These are phyloP conservation scores for Ogataea trehaloabstinens DNA, from an alignment of 805 yeast species.

Conservation along the genomic window DNA sequence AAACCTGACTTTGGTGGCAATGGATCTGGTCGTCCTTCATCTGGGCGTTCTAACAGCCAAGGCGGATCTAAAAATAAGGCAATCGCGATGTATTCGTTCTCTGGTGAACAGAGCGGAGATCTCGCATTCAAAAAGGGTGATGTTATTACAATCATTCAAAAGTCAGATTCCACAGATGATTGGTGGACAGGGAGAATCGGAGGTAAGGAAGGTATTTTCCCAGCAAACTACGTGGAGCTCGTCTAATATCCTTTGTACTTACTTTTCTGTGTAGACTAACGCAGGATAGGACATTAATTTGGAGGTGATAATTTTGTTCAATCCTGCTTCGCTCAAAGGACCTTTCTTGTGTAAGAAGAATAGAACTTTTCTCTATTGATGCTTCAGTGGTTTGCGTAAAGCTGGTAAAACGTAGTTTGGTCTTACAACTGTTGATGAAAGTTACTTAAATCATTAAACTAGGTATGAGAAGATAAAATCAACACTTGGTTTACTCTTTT, in stretches of 20 bases:
- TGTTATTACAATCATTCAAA: slow-evolving; percentile 79
- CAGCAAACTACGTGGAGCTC: slow-evolving; percentile 93
- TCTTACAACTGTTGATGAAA: too few species aligned
- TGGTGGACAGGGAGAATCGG: slow-evolving; percentile 98
- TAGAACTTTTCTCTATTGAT: too few species aligned
- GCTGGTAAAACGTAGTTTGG: too few species aligned
- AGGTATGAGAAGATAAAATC: too few species aligned
- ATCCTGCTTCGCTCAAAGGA: too few species aligned
- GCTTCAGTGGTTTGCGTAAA: too few species aligned
- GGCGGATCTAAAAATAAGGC: slow-evolving; percentile 65
- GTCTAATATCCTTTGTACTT: slow-evolving; percentile 34
- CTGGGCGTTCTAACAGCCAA: slow-evolving; percentile 28
- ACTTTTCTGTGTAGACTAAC: neutral
- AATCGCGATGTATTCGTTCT: slow-evolving; percentile 82
- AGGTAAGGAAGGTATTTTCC: slow-evolving; percentile 88
- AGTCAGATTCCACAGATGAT: slow-evolving; percentile 85
- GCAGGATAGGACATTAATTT: too few species aligned
- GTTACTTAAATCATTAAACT: too few species aligned
- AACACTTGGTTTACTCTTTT: slow-evolving; percentile 12
- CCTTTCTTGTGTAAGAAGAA: too few species aligned
- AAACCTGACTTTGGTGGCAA: slow-evolving; percentile 34
- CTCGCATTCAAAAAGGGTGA: slow-evolving; percentile 93
- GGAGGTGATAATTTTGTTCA: too few species aligned
- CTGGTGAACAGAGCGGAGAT: slow-evolving; percentile 93
- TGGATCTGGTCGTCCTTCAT: slow-evolving; percentile 21